A percentile compares a stretch with the other conserved stretches of the same genome.
phyloP scores from a whole-genome alignment of 805 yeast genomes.

The Debaryomyces hansenii region DNA sequence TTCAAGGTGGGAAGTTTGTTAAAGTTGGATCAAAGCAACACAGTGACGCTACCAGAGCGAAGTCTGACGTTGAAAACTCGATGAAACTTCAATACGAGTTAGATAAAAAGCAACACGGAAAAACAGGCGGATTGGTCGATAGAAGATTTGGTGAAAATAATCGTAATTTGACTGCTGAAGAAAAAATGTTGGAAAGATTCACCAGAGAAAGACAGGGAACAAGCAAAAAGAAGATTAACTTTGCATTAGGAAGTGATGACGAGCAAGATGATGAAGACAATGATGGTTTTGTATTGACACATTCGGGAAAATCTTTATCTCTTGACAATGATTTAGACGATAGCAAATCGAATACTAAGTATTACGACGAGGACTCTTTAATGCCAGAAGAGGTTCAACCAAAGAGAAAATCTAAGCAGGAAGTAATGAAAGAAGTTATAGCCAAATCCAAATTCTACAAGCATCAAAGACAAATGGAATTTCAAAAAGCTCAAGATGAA shows the following conservation, averaged over 20 bases:
- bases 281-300: slow-evolving; percentile 61
- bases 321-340: slow-evolving; percentile 52
- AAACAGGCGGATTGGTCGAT: slow-evolving; percentile 77
- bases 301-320: slow-evolving; percentile 69
- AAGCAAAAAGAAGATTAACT: slow-evolving; percentile 50
- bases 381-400: slow-evolving; percentile 33
- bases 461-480: slow-evolving; percentile 69
- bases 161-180: slow-evolving; percentile 70
- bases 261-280: slow-evolving; percentile 56
- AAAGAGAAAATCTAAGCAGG: slow-evolving; percentile 70
- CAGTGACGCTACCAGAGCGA: slow-evolving; percentile 31
- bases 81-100: slow-evolving; percentile 64
- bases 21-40: slow-evolving; percentile 41
- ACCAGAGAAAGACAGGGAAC: slow-evolving; percentile 79
- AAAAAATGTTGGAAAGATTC: slow-evolving; percentile 92
- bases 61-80: slow-evolving; percentile 37
- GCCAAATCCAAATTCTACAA: slow-evolving; percentile 80
- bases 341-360: slow-evolving; percentile 25
- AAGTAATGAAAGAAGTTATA: slow-evolving; percentile 82
- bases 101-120: slow-evolving; percentile 61
- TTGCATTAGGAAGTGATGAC: slow-evolving; percentile 67
- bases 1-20: slow-evolving; percentile 43
- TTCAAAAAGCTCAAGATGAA: slow-evolving; percentile 57
- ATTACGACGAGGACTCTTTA: slow-evolving; percentile 38
- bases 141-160: slow-evolving; percentile 91